Evolutionary conservation across 148 eudicot genomes (phyloP).

Genomic region (Selenicereus undatus): DNA sequence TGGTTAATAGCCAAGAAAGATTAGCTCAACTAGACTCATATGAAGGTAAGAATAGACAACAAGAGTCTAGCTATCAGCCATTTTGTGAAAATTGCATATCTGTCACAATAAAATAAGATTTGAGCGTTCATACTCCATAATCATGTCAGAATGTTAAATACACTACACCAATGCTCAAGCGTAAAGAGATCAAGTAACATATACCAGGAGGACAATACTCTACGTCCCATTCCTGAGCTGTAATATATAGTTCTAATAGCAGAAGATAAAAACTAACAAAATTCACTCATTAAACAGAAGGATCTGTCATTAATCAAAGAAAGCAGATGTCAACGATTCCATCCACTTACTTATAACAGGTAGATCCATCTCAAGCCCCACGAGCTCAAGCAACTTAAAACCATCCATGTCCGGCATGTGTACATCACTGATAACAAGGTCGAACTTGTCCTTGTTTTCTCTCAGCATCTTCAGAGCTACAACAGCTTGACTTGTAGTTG

Average conservation of each 20-base stretch:
- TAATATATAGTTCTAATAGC: neutral
- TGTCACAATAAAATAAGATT: too few relatives aligned
- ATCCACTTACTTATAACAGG: conserved; percentile 53
- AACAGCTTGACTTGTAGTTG: conserved; percentile 43
- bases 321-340: neutral
- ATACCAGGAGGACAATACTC: neutral
- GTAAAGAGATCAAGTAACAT: neutral
- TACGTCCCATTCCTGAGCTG: neutral
- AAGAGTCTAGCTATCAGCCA: too few relatives aligned
- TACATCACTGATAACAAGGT: conserved; percentile 59
- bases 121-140: neutral
- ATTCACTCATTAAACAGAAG: neutral
- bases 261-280: neutral
- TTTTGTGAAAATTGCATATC: too few relatives aligned
- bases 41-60: too few relatives aligned
- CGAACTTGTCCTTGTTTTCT: conserved; percentile 47
- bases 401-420: conserved; percentile 76
- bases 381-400: conserved; percentile 58
- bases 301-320: neutral
- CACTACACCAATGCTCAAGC: neutral
- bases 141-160: neutral
- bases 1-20: too few relatives aligned
- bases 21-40: too few relatives aligned
- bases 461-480: conserved; percentile 45
- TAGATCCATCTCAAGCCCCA: conserved; percentile 65